Conservation (phyloP, 148 eudicot genomes). For the Rhododendron ferrugineum region DNA sequence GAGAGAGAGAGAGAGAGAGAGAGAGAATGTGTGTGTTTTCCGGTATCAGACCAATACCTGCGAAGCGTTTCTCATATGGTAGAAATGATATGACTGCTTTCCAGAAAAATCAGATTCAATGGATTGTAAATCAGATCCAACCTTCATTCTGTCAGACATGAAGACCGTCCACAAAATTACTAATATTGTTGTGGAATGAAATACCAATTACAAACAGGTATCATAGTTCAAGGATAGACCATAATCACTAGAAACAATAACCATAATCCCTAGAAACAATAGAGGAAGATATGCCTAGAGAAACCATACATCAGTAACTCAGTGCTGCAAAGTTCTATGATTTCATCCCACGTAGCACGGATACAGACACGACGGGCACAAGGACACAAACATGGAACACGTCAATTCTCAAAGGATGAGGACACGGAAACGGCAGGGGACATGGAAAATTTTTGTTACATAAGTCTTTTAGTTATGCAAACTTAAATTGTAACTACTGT, state of each 20-base stretch:
- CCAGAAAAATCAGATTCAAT: conserved; percentile 32
- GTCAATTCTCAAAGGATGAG: too few species aligned
- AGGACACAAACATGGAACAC: neutral
- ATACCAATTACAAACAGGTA: neutral
- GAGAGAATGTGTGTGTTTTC: neutral
- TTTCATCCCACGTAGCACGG: neutral
- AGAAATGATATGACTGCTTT: conserved; percentile 44
- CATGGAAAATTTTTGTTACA: too few species aligned
- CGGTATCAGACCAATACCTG: conserved; percentile 46
- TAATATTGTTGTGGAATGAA: neutral
- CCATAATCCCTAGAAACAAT: neutral
- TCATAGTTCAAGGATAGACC: neutral
- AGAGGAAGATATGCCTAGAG: neutral
- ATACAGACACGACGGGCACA: neutral
- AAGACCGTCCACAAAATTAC: neutral
- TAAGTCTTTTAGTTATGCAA: too few species aligned
- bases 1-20: neutral
- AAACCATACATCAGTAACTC: neutral
- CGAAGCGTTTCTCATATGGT: conserved; percentile 68
- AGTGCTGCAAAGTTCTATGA: conserved; percentile 1
- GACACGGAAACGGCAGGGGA: too few species aligned
- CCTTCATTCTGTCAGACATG: conserved; percentile 32
- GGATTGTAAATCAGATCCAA: conserved; percentile 31
- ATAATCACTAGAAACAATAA: neutral
- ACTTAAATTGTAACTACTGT: neutral